These are phyloP conservation scores for Lodderomyces oxycetoniae DNA, from an alignment of 1,139 yeast genomes.

Conservation along the genomic window DNA sequence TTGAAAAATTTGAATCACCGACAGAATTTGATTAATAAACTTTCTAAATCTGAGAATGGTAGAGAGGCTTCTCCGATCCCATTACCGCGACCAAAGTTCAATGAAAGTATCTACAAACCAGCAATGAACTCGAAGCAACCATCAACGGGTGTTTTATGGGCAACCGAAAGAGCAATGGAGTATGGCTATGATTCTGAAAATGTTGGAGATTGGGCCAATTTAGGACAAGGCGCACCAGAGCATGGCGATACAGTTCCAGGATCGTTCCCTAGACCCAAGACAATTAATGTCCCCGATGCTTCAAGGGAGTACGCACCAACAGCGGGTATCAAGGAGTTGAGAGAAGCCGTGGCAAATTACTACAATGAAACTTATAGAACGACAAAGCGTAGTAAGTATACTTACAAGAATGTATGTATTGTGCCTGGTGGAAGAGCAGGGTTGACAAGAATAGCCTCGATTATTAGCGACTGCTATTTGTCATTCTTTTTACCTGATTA, in stretches of 20 bases:
- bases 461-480: slow-evolving; percentile 56
- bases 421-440: slow-evolving; percentile 74
- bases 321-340: slow-evolving; percentile 53
- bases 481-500: slow-evolving; percentile 66
- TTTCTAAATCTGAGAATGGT: slow-evolving; percentile 32
- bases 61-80: slow-evolving; percentile 49
- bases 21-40: slow-evolving; percentile 26
- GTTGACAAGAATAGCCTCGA: slow-evolving; percentile 61
- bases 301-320: slow-evolving; percentile 64
- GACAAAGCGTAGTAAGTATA: slow-evolving; percentile 49
- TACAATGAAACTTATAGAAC: slow-evolving; percentile 57
- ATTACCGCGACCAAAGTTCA: slow-evolving; percentile 44
- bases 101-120: slow-evolving; percentile 49
- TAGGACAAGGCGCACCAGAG: slow-evolving; percentile 72
- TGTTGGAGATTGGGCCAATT: slow-evolving; percentile 56
- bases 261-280: slow-evolving; percentile 53
- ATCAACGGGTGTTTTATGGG: slow-evolving; percentile 69
- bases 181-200: slow-evolving; percentile 50
- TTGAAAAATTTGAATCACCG: slow-evolving; percentile 12
- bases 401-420: slow-evolving; percentile 61
- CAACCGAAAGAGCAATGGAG: slow-evolving; percentile 60
- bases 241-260: slow-evolving; percentile 62
- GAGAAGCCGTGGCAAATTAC: slow-evolving; percentile 59
- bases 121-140: slow-evolving; percentile 61
- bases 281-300: slow-evolving; percentile 48